Evolutionary conservation across 2,329 filamentous ascomycete genomes (phyloP), one percentile per base, ranked within the genome.

Genomic region (Teratosphaeria nubilosa): DNA sequence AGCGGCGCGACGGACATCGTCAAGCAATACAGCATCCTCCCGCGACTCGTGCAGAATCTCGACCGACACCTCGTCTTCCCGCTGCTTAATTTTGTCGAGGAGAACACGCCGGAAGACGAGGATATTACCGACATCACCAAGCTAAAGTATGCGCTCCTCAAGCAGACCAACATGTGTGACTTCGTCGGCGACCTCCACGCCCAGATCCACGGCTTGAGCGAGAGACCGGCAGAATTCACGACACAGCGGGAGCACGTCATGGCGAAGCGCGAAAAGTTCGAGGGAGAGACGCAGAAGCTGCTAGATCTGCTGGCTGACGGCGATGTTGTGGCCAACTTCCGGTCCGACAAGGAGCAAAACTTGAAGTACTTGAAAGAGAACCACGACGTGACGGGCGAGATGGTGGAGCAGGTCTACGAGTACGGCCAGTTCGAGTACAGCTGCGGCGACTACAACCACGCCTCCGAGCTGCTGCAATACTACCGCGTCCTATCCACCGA

Each of bases 131-230:
- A 91, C 74, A 86, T 95, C 68, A 86, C 87, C 63, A 84, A 88
- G 72, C 86, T 91, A 68, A 96, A 96, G 77, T 96, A 92, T 75
- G 87, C 92, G 77, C 85, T 99, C 59, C 85, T 99, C 67, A 92
- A 95, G 79, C 86, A 91, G 75, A 97, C 94, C 70, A 96, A 97
- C 81, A 99, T 99, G 94, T 94, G 88, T 70, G 94, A 99, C 77
- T 99, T 95, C 74, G 90, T 97, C 57, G 91, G 91, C 71, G 88
- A 87, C 70, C 80, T 99, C 66, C 90, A 95, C 81, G 88, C 88
- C 73, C 88, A 96, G 71, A 84, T 99, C 65, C 85, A 97, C 78
- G 82, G 86, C 68, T 83, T 90, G 64, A 81, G 87, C 60, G 82
- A 89, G 62, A 79, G 88, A 57, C 91, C 94, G 55, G 82, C 87